Conservation (phyloP, 1,284 basidiomycete genomes). For the Trichosporon inkin region DNA sequence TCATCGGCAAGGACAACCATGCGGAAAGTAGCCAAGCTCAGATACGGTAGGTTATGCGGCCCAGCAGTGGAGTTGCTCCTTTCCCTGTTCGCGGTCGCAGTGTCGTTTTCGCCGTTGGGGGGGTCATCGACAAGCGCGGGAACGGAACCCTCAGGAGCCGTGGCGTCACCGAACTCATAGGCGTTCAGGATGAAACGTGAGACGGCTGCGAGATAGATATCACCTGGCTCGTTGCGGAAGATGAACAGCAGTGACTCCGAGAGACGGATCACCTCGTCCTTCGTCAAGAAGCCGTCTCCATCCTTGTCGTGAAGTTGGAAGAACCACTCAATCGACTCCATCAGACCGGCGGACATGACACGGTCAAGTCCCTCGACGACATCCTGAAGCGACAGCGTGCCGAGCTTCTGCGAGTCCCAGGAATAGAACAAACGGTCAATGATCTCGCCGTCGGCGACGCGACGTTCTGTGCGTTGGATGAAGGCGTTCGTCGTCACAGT, state of each 20-base stretch:
- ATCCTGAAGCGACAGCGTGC: constrained; percentile 84
- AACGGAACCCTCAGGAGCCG: constrained; percentile 59
- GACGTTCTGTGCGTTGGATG: constrained; percentile 60
- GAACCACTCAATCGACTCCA: constrained; percentile 99
- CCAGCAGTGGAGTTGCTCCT: constrained; percentile 40
- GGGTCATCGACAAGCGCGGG: background rate
- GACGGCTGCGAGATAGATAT: constrained; percentile 91
- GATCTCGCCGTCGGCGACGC: constrained; percentile 53
- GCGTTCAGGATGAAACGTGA: constrained; percentile 95
- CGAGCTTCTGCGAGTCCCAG: constrained; percentile 77
- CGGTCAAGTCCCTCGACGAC: constrained; percentile 82
- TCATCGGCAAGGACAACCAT: constrained; percentile 97
- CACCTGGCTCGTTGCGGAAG: constrained; percentile 95
- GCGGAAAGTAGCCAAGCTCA: constrained; percentile 74
- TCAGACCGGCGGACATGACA: constrained; percentile 92
- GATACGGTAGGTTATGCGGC: constrained; percentile 70
- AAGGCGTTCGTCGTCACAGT: constrained; percentile 88
- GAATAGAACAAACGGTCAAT: constrained; percentile 71
- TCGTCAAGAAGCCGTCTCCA: constrained; percentile 88
- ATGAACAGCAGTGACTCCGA: constrained; percentile 95
- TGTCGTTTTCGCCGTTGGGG: constrained; percentile 49
- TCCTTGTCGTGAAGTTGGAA: constrained; percentile 95
- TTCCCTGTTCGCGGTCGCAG: constrained; percentile 56
- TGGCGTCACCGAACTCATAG: constrained; percentile 89
- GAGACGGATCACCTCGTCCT: constrained; percentile 85